A percentile compares a stretch with the other conserved stretches of the same genome.
Conservation (phyloP, 2,329 filamentous ascomycete genomes). For the Arthrobotrys entomopaga region DNA sequence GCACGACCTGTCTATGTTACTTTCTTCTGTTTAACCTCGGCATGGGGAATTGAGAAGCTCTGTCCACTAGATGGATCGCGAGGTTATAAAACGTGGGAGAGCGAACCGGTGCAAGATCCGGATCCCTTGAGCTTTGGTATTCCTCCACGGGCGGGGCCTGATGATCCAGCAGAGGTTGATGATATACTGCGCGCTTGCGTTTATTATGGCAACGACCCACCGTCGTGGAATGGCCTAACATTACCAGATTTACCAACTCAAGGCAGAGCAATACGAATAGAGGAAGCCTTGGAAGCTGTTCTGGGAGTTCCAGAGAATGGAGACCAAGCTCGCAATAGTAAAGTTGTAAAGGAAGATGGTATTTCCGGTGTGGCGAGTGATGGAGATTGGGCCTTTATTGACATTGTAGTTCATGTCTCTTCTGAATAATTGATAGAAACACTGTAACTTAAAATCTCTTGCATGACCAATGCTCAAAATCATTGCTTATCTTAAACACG, state of each 20-base stretch:
- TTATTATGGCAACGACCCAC: background rate
- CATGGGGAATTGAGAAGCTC: constrained; percentile 25
- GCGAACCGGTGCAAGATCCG: no score
- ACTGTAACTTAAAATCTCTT: no score
- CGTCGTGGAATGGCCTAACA: constrained; percentile 13
- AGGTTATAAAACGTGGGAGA: background rate
- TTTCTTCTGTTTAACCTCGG: constrained; percentile 10
- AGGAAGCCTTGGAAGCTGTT: no score
- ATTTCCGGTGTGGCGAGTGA: no score
- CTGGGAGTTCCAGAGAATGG: no score
- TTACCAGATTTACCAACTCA: constrained; percentile 14
- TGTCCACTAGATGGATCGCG: constrained; percentile 8
- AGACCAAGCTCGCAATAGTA: no score
- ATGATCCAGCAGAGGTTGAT: constrained; percentile 5
- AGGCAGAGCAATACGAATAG: background rate
- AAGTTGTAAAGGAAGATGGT: no score
- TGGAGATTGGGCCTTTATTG: no score
- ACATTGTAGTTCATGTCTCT: no score
- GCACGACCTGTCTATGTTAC: background rate
- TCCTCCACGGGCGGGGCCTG: background rate
- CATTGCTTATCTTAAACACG: no score
- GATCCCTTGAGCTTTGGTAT: background rate
- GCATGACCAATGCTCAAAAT: no score
- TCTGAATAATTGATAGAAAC: no score
- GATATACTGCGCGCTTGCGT: constrained; percentile 24